Evolutionary conservation across 1,284 basidiomycete species (phyloP).

Genomic region (Ganoderma lucidum): DNA sequence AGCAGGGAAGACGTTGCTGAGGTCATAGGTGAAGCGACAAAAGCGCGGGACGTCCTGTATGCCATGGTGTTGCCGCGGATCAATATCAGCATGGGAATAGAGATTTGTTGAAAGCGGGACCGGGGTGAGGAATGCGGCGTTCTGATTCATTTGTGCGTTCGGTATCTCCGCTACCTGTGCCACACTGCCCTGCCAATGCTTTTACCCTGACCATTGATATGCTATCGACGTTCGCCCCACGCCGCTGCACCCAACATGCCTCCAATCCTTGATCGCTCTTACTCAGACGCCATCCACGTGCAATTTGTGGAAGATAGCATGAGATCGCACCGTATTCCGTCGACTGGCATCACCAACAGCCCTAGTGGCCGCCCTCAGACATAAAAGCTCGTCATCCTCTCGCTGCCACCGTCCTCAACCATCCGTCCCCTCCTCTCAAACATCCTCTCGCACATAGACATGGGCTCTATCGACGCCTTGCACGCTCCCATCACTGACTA

Average conservation of each 20-base stretch:
- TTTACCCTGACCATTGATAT: not conserved
- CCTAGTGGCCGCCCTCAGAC: slow-evolving; percentile 6
- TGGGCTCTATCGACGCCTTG: slow-evolving; percentile 37
- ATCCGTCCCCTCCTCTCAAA: slow-evolving; percentile 8
- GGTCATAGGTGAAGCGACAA: too few species aligned
- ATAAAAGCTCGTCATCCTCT: slow-evolving; percentile 22
- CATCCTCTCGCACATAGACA: slow-evolving; percentile 18
- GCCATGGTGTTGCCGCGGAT: not conserved
- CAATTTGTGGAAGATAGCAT: slow-evolving; percentile 13
- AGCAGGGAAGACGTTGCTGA: not conserved
- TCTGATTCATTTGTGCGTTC: not conserved
- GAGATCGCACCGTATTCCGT: slow-evolving; percentile 24
- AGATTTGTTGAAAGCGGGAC: not conserved
- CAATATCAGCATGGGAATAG: not conserved
- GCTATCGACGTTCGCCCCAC: slow-evolving; percentile 19
- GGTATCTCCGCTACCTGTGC: slow-evolving; percentile 25
- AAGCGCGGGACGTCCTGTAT: not conserved
- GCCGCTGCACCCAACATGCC: slow-evolving; percentile 12
- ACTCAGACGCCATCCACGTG: slow-evolving; percentile 28
- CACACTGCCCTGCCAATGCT: slow-evolving; percentile 11
- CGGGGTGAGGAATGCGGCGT: not conserved
- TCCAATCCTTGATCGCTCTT: slow-evolving; percentile 12
- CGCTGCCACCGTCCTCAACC: not conserved
- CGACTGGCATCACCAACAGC: not conserved
- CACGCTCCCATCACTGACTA: slow-evolving; percentile 10